Base-by-base conservation (phyloP, 768 basidiomycete species). In the Xerocomus spinulosus region DNA sequence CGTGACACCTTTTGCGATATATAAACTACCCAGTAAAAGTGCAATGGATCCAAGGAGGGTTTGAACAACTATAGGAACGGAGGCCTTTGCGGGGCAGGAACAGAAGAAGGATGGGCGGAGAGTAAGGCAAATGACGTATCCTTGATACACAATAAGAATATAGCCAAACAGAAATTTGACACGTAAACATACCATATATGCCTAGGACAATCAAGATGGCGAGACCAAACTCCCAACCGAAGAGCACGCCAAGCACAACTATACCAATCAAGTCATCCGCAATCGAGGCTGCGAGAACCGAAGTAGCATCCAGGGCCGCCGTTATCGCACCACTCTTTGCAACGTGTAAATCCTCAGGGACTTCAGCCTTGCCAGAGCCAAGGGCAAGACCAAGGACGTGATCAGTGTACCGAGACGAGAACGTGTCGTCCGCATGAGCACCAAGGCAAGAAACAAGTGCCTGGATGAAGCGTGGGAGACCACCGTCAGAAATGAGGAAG, bases 311-410 rank as follows among this genome's bases (percentile, higher is more conserved):
- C n/a, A 64, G 29, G 9, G 44, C 54, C 39, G 49, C 49, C 6
- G 61, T 42, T 42, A 59, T 47, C 10, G 56, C 54, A 2, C 44
- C 50, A 2, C 41, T 46, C 15, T 49, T 8, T 2, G 48, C 44
- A 39, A 45, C 36, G 26, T 50, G 41, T 21, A 59, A 69, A 24
- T 67, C 90, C 23, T 91, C 92, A 2, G 92, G n/a, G 9, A 90
- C 71, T 87, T 92, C 40, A 83, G 77, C 46, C 77, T 84, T 5
- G 80, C 87, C 62, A 86, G 91, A 92, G 5, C 85, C 78, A 53
- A 93, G 82, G 2, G 88, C 89, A 4, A 97, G 79, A 51, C 90
- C 87, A 9, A 97, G 74, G 2, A 96, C 69, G 59, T 95, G 93
- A 50, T 92, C 81, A 68, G 88, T 90, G 9, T 91, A 86, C 44